Percentiles rank a stretch among this genome's conserved stretches.
These are phyloP conservation scores for Reticulascus tulasneorum DNA, from an alignment of 2,329 filamentous ascomycete species.

Conservation along the genomic window DNA sequence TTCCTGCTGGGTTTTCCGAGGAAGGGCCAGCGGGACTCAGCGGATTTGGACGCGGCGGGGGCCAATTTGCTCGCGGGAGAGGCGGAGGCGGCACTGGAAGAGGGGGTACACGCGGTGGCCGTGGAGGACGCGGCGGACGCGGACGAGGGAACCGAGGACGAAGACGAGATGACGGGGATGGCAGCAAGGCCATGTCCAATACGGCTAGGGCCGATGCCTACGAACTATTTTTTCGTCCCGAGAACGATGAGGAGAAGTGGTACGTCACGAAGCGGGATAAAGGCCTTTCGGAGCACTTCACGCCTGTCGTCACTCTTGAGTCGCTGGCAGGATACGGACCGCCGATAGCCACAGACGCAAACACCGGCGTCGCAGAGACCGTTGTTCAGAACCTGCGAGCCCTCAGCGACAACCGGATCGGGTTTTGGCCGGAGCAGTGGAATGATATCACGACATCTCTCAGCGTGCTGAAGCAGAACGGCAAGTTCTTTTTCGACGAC, in stretches of 20 bases:
- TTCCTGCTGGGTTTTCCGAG: neutral
- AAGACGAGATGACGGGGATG: too few species aligned
- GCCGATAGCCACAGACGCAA: slow-evolving; percentile 24
- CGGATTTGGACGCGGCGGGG: slow-evolving; percentile 3
- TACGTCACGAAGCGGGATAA: slow-evolving; percentile 20
- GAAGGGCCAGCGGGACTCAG: slow-evolving; percentile 7
- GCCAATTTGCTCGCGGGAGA: slow-evolving; percentile 1
- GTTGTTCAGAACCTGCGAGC: slow-evolving; percentile 32
- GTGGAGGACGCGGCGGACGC: slow-evolving; percentile 16
- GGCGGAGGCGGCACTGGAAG: slow-evolving; percentile 2
- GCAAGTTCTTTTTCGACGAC: neutral
- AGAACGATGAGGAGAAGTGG: slow-evolving; percentile 20
- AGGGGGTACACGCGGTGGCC: slow-evolving; percentile 10
- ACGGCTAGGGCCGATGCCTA: slow-evolving; percentile 5
- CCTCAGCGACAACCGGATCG: slow-evolving; percentile 27
- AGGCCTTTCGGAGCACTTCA: slow-evolving; percentile 21
- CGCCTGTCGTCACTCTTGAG: slow-evolving; percentile 31
- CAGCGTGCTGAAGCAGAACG: neutral
- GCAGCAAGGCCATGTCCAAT: slow-evolving; percentile 15
- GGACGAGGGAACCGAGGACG: slow-evolving; percentile 11
- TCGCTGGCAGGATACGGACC: slow-evolving; percentile 26
- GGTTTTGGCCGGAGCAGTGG: slow-evolving; percentile 1
- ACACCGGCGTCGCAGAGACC: slow-evolving; percentile 15
- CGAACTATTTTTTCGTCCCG: slow-evolving; percentile 13
- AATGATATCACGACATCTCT: too few species aligned